These are phyloP conservation scores for Lodderomyces margitis DNA, from an alignment of 1,139 yeast genomes.

Conservation along the genomic window DNA sequence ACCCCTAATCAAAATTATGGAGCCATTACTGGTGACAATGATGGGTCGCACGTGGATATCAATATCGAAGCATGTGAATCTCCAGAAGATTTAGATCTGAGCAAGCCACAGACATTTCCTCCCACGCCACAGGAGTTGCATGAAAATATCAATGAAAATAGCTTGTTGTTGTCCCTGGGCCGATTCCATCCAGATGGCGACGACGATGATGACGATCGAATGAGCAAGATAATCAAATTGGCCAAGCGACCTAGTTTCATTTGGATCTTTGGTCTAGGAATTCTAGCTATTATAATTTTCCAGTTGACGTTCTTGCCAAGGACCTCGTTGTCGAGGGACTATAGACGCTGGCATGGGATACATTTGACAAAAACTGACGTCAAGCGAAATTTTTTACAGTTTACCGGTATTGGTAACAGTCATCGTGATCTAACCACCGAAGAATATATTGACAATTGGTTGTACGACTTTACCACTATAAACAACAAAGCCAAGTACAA, in stretches of 20 bases:
- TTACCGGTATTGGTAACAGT: slow-evolving; percentile 27
- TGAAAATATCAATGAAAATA: not conserved
- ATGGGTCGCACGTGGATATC: slow-evolving; percentile 1
- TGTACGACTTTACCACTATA: slow-evolving; percentile 22
- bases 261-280: slow-evolving; percentile 54
- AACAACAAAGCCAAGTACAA: slow-evolving; percentile 21
- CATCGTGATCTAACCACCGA: slow-evolving; percentile 28
- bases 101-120: slow-evolving; percentile 9
- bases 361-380: slow-evolving; percentile 63
- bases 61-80: slow-evolving; percentile 3
- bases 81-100: slow-evolving; percentile 2
- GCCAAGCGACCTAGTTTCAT: slow-evolving; percentile 42
- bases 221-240: slow-evolving; percentile 20
- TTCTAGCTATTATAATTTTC: slow-evolving; percentile 52
- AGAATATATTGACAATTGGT: slow-evolving; percentile 27
- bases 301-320: slow-evolving; percentile 80
- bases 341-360: slow-evolving; percentile 70
- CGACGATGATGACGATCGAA: slow-evolving; percentile 14
- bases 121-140: slow-evolving; percentile 9
- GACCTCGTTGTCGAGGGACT: slow-evolving; percentile 81
- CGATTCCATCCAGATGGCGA: slow-evolving; percentile 5
- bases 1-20: slow-evolving; percentile 1
- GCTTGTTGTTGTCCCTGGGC: not conserved
- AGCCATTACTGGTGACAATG: not conserved
- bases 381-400: slow-evolving; percentile 39